phyloP scores from a whole-genome alignment of 345 rosid genomes.

The Jatropha curcas region DNA sequence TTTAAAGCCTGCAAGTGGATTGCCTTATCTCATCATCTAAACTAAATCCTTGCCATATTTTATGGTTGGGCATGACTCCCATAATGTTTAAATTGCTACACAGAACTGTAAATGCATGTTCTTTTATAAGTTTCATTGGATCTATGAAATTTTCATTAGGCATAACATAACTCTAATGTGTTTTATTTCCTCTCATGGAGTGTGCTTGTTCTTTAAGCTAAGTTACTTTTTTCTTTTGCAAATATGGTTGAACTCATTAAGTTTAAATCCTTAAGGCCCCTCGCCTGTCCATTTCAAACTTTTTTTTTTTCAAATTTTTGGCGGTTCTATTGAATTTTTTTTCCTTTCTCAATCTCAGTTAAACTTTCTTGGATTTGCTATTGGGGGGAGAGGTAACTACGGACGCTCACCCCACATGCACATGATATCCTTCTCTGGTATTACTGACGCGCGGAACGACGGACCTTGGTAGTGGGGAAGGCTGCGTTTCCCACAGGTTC shows the following conservation, averaged over 20 bases:
- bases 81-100: background rate
- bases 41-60: constrained; percentile 14
- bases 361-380: constrained; percentile 40
- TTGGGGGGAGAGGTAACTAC: constrained; percentile 35
- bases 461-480: too few relatives aligned
- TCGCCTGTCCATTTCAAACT: background rate
- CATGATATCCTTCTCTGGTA: too few relatives aligned
- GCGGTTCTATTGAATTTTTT: background rate
- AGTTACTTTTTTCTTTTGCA: too few relatives aligned
- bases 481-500: too few relatives aligned
- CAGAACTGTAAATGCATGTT: constrained; percentile 6
- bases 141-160: background rate
- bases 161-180: background rate
- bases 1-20: constrained; percentile 28
- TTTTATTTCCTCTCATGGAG: background rate
- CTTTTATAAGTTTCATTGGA: background rate
- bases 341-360: constrained; percentile 16
- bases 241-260: background rate
- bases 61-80: background rate
- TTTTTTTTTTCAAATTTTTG: background rate
- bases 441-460: too few relatives aligned
- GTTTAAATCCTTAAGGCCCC: background rate
- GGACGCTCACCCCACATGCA: too few relatives aligned
- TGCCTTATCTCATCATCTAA: constrained; percentile 18
- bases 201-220: background rate